Evolutionary conservation across 2,329 filamentous ascomycete genomes (phyloP), one percentile per base, ranked within the genome.

Genomic region (Trichoderma arundinaceum): DNA sequence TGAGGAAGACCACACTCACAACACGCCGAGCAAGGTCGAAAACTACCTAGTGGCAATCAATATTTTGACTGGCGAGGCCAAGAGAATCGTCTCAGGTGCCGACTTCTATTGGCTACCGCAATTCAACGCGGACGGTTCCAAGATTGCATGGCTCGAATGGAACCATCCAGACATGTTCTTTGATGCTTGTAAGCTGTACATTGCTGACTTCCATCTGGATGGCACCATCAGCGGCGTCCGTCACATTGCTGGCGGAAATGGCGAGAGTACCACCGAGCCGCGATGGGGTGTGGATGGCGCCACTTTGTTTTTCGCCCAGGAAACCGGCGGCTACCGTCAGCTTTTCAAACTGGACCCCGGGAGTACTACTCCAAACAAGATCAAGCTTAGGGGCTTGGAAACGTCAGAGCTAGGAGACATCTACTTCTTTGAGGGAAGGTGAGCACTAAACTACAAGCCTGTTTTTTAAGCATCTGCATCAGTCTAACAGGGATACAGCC

Each of bases 81-180:
- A 71, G 33, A 71, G 78, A 1, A 69, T 85, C 3, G 76, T 77
- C 0, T 67, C 75, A 5, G 82, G 79, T 0, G 80, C 82, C 2
- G 84, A 86, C 69, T 86, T 86, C 59, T 86, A 85, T 70, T 80
- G 78, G 22, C 77, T 80, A 22, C 83, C 84, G 0, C 78, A 78
- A 15, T 86, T 82, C 68, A 83, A 78, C 66, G 77, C 74, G 0
- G 79, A 83, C 67, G 82, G 82, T 1, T 75, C 72, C 7, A 78
- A 77, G 57, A 68, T 85, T 32, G 77, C 74, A n/a, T 86, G 84
- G 84, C 75, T 83, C 12, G 80, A 86, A 66, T 87, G 84, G 84
- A 74, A 82, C 17, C 82, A 85, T 68, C 84, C 83, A 0, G 77
- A 83, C 56, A 79, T 86, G 74, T 82, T 83, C 0, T 86, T 84